Base-by-base conservation (phyloP, 2,329 filamentous ascomycete genomes). In the Cytospora leucostoma region DNA sequence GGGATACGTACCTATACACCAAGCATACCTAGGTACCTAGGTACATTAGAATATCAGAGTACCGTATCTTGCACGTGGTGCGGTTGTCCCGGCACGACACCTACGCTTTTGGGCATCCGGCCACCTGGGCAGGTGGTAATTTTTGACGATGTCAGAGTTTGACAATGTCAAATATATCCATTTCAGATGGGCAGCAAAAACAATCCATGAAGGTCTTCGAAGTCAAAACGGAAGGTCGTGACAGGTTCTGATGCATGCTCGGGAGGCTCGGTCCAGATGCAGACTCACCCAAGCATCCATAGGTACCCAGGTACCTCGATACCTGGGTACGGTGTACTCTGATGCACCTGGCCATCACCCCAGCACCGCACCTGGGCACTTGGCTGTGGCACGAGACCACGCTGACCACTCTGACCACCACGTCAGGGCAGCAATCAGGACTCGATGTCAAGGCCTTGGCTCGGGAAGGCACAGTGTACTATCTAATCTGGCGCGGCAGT, bases 391-490 rank as follows among this genome's bases (percentile, higher is more conserved):
- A 37, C 35, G 35, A 37, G 35, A 37, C 35, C 35, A 37, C 27
- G 4, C 27, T 27, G 27, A 27, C 27, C 27, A 27, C 27, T 2
- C 27, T 27, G 27, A 27, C 27, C 27, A 27, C 27, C 2, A 27
- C 27, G 27, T 27, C 27, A 27, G 27, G 27, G 27, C 27, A 27
- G 27, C 27, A 27, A 27, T 27, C 27, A 27, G 27, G 27, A 27
- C 27, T 27, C 27, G 27, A 27, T 27, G 27, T 27, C 35, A 7
- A 37, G 56, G 47, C 11, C 34, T 37, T 51, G 40, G 33, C 50
- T 44, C n/a, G 56, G 56, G 56, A 59, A 59, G 44, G 56, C 56
- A 58, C 56, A 58, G 56, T 17, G 47, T 40, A 50, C 47, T 35
- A 21, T 52, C 49, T 59, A 21, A 27, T 27, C 27, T 27, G 27